Conservation (phyloP, 148 eudicot species). For the Vaccinium macrocarpon region DNA sequence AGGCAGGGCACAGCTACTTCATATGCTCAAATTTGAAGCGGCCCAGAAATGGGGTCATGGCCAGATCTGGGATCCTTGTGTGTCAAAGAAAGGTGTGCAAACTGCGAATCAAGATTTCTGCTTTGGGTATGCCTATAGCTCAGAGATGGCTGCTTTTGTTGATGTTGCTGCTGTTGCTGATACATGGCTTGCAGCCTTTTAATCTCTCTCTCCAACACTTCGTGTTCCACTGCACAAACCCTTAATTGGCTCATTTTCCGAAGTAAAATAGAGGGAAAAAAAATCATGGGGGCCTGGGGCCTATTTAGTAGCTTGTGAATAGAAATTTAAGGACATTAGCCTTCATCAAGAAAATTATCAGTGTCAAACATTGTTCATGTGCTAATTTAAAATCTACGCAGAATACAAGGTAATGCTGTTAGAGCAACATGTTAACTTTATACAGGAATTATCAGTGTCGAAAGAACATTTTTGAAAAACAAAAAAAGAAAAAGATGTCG, state of each 20-base stretch:
- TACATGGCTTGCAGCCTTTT: conserved; percentile 65
- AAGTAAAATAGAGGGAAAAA: not conserved
- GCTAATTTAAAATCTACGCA: not conserved
- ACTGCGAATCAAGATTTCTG: conserved; percentile 77
- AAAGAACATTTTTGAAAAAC: not conserved
- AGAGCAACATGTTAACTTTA: not conserved
- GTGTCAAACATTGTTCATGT: not conserved
- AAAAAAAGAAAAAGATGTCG: not conserved
- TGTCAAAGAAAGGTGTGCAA: conserved; percentile 61
- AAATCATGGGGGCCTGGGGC: not conserved
- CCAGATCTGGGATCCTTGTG: conserved; percentile 56
- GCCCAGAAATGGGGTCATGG: conserved; percentile 46
- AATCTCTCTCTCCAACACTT: conserved; percentile 74
- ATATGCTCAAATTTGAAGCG: conserved; percentile 47
- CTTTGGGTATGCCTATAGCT: conserved; percentile 64
- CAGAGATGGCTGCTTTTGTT: conserved; percentile 37
- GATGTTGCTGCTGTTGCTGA: conserved; percentile 39
- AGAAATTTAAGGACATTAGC: not conserved
- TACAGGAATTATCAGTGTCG: not conserved
- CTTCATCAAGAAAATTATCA: not conserved
- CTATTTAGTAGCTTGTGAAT: not conserved
- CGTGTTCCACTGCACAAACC: conserved; percentile 72
- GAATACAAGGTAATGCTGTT: not conserved
- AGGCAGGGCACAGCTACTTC: conserved; percentile 13
- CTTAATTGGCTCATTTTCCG: not conserved